Percentiles rank a stretch among this genome's conserved stretches.
These are phyloP conservation scores for Sclerotinia borealis DNA, from an alignment of 2,329 filamentous ascomycete genomes.

Conservation along the genomic window DNA sequence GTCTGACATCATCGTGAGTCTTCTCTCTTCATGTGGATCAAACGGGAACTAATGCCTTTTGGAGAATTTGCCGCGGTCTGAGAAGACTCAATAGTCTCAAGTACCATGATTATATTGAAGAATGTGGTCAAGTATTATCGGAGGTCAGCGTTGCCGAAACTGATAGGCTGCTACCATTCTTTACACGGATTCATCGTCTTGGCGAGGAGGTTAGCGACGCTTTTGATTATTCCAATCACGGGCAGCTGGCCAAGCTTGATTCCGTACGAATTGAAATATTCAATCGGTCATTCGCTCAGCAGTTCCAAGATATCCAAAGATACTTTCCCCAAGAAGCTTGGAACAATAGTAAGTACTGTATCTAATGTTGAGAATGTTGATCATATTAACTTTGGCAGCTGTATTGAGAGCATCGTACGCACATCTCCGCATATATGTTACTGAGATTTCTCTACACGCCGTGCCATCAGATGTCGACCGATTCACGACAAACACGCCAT, in stretches of 20 bases:
- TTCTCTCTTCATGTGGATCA: not conserved
- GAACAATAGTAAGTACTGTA: slow-evolving; percentile 19
- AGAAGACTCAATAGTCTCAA: slow-evolving; percentile 26
- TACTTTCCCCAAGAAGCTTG: slow-evolving; percentile 22
- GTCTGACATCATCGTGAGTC: slow-evolving; percentile 25
- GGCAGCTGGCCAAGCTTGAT: slow-evolving; percentile 20
- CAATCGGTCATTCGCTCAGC: slow-evolving; percentile 23
- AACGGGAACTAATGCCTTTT: not conserved
- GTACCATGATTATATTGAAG: slow-evolving; percentile 24
- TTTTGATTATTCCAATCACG: slow-evolving; percentile 25
- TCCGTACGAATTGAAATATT: slow-evolving; percentile 24
- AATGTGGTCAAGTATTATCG: slow-evolving; percentile 22
- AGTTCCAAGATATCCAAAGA: slow-evolving; percentile 22
- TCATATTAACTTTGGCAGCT: not conserved
- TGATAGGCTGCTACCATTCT: slow-evolving; percentile 25
- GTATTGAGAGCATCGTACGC: slow-evolving; percentile 10
- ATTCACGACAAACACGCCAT: not conserved
- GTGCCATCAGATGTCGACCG: slow-evolving; percentile 5
- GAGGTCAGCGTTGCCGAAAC: slow-evolving; percentile 19
- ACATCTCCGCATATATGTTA: slow-evolving; percentile 20
- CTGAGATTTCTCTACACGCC: slow-evolving; percentile 27
- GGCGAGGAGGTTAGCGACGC: slow-evolving; percentile 26
- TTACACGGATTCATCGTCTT: slow-evolving; percentile 25
- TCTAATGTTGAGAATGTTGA: not conserved
- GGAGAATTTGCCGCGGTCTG: slow-evolving; percentile 24